A percentile compares a stretch with the other conserved stretches of the same genome.
phyloP scores from a whole-genome alignment of 371 early-diverging fungal genomes.

The Mortierella sp. region DNA sequence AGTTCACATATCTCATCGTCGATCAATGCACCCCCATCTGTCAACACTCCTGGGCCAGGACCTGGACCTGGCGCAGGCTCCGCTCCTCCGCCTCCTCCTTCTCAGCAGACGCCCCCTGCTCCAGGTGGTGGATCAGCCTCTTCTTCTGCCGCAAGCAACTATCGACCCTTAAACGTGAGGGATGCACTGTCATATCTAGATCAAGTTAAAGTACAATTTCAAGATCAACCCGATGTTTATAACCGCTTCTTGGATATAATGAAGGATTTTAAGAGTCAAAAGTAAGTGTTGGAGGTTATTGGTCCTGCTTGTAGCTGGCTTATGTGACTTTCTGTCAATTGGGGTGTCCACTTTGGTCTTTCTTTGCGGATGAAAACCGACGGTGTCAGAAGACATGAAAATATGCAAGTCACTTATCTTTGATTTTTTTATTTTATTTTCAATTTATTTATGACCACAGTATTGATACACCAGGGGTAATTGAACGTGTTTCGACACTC shows the following conservation, averaged over 20 bases:
- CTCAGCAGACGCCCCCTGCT: conserved; percentile 44
- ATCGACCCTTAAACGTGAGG: conserved; percentile 69
- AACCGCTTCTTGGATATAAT: conserved; percentile 99
- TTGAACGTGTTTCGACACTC: conserved; percentile 94
- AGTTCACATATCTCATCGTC: conserved; percentile 44
- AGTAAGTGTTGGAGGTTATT: conserved; percentile 64
- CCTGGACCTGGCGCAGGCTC: conserved; percentile 32
- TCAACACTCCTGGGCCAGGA: conserved; percentile 31
- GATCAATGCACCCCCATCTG: conserved; percentile 47
- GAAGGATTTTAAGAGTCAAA: conserved; percentile 99
- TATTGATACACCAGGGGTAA: conserved; percentile 98
- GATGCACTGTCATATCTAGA: conserved; percentile 99
- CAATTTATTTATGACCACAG: conserved; percentile 45
- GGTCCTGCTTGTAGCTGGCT: not conserved
- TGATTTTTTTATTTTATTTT: not conserved
- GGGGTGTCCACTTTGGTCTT: conserved; percentile 4
- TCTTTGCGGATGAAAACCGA: not conserved
- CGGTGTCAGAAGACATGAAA: not conserved
- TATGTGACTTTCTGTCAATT: not conserved
- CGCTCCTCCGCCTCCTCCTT: conserved; percentile 26
- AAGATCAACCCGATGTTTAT: conserved; percentile 95
- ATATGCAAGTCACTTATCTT: conserved; percentile 17
- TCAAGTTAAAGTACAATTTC: conserved; percentile 95
- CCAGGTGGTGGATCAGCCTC: conserved; percentile 31
- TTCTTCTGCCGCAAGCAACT: conserved; percentile 37